A percentile compares a stretch with the other conserved stretches of the same genome.
Evolutionary conservation across 352 stramenopile species (phyloP).

Genomic region (Phytophthora macrochlamydospora): DNA sequence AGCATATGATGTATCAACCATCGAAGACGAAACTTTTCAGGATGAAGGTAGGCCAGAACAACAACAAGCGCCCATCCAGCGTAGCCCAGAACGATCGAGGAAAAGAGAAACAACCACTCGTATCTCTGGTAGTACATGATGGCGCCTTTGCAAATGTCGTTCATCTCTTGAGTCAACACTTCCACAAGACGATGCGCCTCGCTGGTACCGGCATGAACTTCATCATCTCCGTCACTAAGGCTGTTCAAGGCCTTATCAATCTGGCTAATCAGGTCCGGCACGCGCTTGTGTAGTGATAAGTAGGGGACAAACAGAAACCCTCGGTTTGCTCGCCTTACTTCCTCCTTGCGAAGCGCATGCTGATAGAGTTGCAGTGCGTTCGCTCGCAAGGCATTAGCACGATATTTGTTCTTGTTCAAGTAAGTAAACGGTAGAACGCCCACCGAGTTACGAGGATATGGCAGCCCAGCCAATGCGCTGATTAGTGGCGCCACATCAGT

Average conservation of each 20-base stretch:
- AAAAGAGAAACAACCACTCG: conserved; percentile 78
- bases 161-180: conserved; percentile 56
- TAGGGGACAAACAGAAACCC: conserved; percentile 67
- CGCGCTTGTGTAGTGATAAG: conserved; percentile 37
- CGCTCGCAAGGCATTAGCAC: conserved; percentile 57
- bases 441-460: conserved; percentile 82
- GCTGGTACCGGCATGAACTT: conserved; percentile 27
- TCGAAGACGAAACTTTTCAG: conserved; percentile 23
- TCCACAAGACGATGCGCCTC: conserved; percentile 43
- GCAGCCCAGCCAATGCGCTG: conserved; percentile 64
- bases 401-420: conserved; percentile 60
- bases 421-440: conserved; percentile 78
- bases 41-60: conserved; percentile 52
- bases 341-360: conserved; percentile 64
- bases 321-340: conserved; percentile 57
- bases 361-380: conserved; percentile 74
- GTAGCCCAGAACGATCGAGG: conserved; percentile 70
- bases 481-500: conserved; percentile 78
- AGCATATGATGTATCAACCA: conserved; percentile 28
- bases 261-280: conserved; percentile 30
- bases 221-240: conserved; percentile 14
- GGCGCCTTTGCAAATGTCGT: conserved; percentile 63
- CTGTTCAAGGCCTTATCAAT: conserved; percentile 30
- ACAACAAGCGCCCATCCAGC: conserved; percentile 70
- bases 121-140: conserved; percentile 84